phyloP scores from a whole-genome alignment of 163 green algal genomes.

The Scenedesmus sp. region DNA sequence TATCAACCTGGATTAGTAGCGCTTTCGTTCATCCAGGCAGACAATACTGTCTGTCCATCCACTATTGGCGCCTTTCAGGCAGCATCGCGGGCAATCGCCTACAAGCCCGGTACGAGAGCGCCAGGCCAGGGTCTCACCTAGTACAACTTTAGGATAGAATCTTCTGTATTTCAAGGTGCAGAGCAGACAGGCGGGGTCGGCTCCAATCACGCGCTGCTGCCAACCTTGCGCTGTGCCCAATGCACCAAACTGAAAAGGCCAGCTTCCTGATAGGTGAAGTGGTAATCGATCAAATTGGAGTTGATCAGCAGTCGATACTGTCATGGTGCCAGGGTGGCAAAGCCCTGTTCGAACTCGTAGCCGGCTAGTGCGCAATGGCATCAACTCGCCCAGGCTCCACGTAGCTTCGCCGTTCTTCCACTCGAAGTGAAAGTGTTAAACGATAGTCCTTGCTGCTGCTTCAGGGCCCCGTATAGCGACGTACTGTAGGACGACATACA shows the following conservation, averaged over 20 bases:
- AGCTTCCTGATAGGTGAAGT: neutral
- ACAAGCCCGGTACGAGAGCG: neutral
- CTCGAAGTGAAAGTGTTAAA: too few relatives aligned
- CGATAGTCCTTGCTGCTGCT: too few relatives aligned
- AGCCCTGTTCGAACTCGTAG: neutral
- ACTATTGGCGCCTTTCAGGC: neutral
- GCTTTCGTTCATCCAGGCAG: neutral
- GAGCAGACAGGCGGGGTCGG: neutral
- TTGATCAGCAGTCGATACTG: neutral
- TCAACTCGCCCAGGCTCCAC: neutral
- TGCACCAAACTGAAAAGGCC: neutral
- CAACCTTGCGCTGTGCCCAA: neutral
- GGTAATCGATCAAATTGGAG: neutral
- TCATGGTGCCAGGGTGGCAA: neutral
- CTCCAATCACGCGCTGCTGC: neutral
- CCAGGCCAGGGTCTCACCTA: neutral
- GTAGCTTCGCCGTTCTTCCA: too few relatives aligned
- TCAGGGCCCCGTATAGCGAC: too few relatives aligned
- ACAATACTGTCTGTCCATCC: neutral
- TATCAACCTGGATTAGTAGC: too few relatives aligned
- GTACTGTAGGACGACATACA: too few relatives aligned
- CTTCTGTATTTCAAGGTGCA: neutral
- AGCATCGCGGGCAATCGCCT: neutral
- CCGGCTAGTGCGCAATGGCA: neutral
- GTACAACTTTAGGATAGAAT: neutral